Conservation (phyloP, 2,329 filamentous ascomycete genomes). For the Simplicillium sp. region DNA sequence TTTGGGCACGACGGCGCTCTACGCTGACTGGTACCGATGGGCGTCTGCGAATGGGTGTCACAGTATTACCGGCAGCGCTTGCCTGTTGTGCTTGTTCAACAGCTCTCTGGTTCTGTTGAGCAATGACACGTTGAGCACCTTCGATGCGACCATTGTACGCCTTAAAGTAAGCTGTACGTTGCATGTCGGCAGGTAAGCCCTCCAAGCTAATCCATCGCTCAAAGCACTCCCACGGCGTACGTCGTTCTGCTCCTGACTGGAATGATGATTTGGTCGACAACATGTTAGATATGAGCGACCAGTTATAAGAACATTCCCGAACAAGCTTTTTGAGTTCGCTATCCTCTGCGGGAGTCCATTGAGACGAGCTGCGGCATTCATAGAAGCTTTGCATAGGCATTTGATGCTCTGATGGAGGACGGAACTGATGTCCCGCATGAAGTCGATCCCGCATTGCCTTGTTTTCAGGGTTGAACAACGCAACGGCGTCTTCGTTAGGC, state of each 20-base stretch:
- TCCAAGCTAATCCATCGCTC: constrained; percentile 93
- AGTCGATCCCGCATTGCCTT: constrained; percentile 83
- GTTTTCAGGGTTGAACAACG: constrained; percentile 82
- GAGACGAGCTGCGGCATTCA: constrained; percentile 74
- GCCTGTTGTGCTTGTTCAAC: constrained; percentile 47
- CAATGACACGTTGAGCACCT: constrained; percentile 44
- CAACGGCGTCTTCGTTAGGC: constrained; percentile 67
- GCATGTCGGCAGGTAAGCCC: constrained; percentile 84
- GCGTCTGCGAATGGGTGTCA: constrained; percentile 45
- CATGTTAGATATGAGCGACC: constrained; percentile 84
- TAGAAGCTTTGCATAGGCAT: constrained; percentile 92
- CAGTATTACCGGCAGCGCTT: constrained; percentile 23
- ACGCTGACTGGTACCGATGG: constrained; percentile 75
- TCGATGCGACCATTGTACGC: constrained; percentile 53
- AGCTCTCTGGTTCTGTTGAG: constrained; percentile 41
- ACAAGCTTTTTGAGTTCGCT: constrained; percentile 80
- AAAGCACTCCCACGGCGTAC: constrained; percentile 98
- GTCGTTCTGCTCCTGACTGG: constrained; percentile 75
- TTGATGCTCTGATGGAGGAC: constrained; percentile 79
- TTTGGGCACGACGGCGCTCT: constrained; percentile 76
- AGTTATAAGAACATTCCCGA: constrained; percentile 93
- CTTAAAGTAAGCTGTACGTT: constrained; percentile 92
- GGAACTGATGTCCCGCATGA: constrained; percentile 84
- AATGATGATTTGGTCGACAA: constrained; percentile 66
- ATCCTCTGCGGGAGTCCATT: constrained; percentile 86